Conservation (phyloP, 2,329 filamentous ascomycete species). For the Ophiosphaerella narmari region DNA sequence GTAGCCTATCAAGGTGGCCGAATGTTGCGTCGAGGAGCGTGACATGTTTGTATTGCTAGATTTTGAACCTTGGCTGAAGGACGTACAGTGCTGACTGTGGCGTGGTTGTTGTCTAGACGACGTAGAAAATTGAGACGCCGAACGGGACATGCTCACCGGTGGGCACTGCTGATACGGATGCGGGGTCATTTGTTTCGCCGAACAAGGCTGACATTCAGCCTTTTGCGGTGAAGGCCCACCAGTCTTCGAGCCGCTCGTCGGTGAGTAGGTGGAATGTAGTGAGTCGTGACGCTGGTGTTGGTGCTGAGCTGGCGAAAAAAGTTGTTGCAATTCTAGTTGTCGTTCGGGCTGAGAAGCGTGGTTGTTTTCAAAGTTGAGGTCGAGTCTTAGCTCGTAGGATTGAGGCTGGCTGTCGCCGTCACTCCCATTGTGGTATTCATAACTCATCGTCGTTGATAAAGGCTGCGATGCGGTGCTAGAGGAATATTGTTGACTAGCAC, state of each 20-base stretch:
- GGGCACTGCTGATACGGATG: conserved; percentile 1
- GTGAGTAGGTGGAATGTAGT: conserved; percentile 11
- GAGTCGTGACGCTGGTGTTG: conserved; percentile 18
- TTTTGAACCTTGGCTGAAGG: neutral
- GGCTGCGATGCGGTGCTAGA: neutral
- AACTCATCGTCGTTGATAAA: neutral
- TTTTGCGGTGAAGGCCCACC: conserved; percentile 9
- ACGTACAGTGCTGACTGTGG: conserved; percentile 1
- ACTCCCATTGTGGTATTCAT: neutral
- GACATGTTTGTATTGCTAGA: conserved; percentile 4
- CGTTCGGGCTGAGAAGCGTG: conserved; percentile 5
- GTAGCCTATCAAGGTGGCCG: conserved; percentile 2
- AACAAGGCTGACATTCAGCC: conserved; percentile 24
- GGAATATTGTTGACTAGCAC: neutral
- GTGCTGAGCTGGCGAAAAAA: conserved; percentile 7
- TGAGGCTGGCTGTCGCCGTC: conserved; percentile 5
- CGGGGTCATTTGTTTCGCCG: conserved; percentile 1
- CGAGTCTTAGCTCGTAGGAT: conserved; percentile 1
- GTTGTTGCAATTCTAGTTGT: conserved; percentile 10
- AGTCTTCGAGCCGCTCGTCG: conserved; percentile 1
- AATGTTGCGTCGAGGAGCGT: conserved; percentile 11
- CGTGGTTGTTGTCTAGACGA: conserved; percentile 7
- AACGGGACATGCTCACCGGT: conserved; percentile 16
- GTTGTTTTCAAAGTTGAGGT: neutral
- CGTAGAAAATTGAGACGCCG: conserved; percentile 15